Evolutionary conservation across 495 filamentous ascomycete genomes (phyloP), one percentile per base, ranked within the genome.

Genomic region (Penicillium longicatenatum): DNA sequence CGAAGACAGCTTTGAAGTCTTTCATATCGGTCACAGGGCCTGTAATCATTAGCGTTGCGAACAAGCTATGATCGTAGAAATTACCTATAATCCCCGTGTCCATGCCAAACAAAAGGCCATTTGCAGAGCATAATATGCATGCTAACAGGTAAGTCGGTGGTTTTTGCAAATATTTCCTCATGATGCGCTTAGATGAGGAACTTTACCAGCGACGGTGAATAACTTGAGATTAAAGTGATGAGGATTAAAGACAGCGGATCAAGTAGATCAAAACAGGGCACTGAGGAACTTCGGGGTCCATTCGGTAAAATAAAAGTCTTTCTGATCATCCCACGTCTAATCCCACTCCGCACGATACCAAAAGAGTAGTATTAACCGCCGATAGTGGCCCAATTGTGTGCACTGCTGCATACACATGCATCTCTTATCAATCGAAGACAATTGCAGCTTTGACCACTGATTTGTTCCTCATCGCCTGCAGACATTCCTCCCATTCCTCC

Each of bases 371-470:
- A 12, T 26, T 22, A 22, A 21, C 43, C 43, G 22, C 43, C 16
- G 19, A 46, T 22, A 22, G 19, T 26, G 20, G 22, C 20, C 20
- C 43, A 46, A 16, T 46, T 1, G 11, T 33, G 31, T 10, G 43
- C 19, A 44, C 7, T 44, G 20, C 19, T 21, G 43, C 43, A 21
- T 46, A 21, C 9, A 21, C 43, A 22, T 22, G 8, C 12, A 11
- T 2, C 6, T 22, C 19, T 21, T 46, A 46, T 50, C 79, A 86
- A 59, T 89, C 85, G 56, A 89, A 89, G 39, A 80, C 79, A 65
- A 89, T 89, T 4, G 85, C 86, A 51, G 85, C 85, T 78, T 89
- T 89, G 66, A 90, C 87, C 26, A 86, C 86, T 43, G 68, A 79
- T 79, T 89, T 89, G 72, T 88, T 87, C 55, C 73, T 65, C 69